Percentiles rank a stretch among this genome's conserved stretches.
These are phyloP conservation scores for Trametopsis cervina DNA, from an alignment of 768 basidiomycete genomes.

Conservation along the genomic window DNA sequence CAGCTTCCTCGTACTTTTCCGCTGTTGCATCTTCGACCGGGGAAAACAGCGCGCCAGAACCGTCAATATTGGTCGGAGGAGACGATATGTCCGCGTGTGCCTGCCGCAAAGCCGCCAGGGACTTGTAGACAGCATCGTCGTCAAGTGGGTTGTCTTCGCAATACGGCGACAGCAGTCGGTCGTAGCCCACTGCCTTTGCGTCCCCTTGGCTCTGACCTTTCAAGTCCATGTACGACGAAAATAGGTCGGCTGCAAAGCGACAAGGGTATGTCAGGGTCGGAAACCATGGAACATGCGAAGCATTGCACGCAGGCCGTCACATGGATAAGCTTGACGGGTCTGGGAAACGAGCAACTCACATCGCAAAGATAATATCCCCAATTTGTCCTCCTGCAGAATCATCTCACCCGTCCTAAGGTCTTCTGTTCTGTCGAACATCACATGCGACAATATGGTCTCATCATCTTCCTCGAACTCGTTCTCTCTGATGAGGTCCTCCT, in stretches of 20 bases:
- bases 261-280: background rate
- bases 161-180: conserved; percentile 30
- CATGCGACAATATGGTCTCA: background rate
- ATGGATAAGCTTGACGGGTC: conserved; percentile 21
- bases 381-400: conserved; percentile 41
- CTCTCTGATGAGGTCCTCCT: background rate
- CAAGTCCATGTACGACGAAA: background rate
- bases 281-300: conserved; percentile 6
- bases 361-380: conserved; percentile 40
- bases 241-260: conserved; percentile 1
- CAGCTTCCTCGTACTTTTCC: conserved; percentile 11
- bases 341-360: background rate
- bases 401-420: conserved; percentile 30
- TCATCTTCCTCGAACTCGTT: background rate
- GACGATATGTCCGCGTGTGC: conserved; percentile 20
- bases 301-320: conserved; percentile 3
- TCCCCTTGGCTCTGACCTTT: background rate
- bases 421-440: conserved; percentile 25
- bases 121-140: conserved; percentile 30
- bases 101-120: conserved; percentile 26
- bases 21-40: background rate
- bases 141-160: conserved; percentile 29
- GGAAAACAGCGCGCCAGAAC: conserved; percentile 7
- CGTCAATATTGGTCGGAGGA: conserved; percentile 10
- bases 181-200: conserved; percentile 7